Percentiles rank a stretch among this genome's conserved stretches.
phyloP scores from a whole-genome alignment of 192 early-diverging fungal species.

The Podila epicladia region DNA sequence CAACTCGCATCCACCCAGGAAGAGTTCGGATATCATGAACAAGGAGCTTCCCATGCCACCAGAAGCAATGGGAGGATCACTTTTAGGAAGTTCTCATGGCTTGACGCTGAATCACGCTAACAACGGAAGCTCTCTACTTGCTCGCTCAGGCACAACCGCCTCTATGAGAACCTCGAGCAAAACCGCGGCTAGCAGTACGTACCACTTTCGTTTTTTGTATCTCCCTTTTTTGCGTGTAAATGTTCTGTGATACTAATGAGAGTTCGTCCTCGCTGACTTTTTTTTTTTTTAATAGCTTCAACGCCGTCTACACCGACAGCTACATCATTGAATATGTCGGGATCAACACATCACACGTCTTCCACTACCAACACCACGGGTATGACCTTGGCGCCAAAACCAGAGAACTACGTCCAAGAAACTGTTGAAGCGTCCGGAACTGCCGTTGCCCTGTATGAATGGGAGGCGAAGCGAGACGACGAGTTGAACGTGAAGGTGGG shows the following conservation, averaged over 20 bases:
- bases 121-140: slow-evolving; percentile 14
- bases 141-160: slow-evolving; percentile 28
- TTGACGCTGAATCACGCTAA: slow-evolving; percentile 8
- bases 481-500: slow-evolving; percentile 71
- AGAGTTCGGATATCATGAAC: slow-evolving; percentile 43
- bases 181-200: slow-evolving; percentile 6
- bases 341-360: background rate
- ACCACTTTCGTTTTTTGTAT: background rate
- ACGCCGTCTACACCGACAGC: slow-evolving; percentile 11
- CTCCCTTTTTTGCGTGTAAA: background rate
- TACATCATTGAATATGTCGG: slow-evolving; percentile 1
- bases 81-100: slow-evolving; percentile 7
- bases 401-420: slow-evolving; percentile 39
- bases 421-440: slow-evolving; percentile 53
- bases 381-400: slow-evolving; percentile 7
- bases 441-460: slow-evolving; percentile 70
- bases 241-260: too few relatives aligned
- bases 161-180: slow-evolving; percentile 44
- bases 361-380: background rate
- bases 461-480: slow-evolving; percentile 64
- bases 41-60: slow-evolving; percentile 43
- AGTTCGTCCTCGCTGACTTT: too few relatives aligned
- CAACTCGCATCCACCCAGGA: slow-evolving; percentile 29
- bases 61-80: slow-evolving; percentile 19
- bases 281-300: background rate